Base-by-base conservation (phyloP, 1,284 basidiomycete species). In the Gomphus bonarii region DNA sequence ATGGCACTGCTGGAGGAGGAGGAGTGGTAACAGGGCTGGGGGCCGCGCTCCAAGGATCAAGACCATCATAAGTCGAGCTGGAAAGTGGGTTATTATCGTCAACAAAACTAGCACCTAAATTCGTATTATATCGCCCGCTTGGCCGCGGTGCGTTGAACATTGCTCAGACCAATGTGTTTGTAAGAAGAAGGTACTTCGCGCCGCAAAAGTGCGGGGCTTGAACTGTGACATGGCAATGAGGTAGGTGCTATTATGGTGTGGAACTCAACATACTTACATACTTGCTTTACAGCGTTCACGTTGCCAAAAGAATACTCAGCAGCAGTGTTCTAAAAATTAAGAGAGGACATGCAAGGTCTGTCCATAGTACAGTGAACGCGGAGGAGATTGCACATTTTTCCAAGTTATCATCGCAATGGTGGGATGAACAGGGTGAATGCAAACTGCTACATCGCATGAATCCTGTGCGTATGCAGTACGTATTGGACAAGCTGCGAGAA, bases 341-440 rank as follows among this genome's bases (percentile, higher is more conserved):
- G n/a, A 12, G 50, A 38, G 33, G 33, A 33, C 50, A 16, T 14
- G 33, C 47, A 9, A 46, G 54, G 31, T 8, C 14, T 35, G 18
- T 57, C 6, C 57, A 58, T 30, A 58, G 69, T 48, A 78, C 78
- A 3, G 78, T 93, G 65, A 95, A 95, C 67, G 66, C 77, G 1
- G 78, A 78, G 55, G 95, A 98, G 70, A 89, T 99, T 54, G 85
- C 88, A 0, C 92, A 95, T 69, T 99, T 99, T 70, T 94, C 94
- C 3, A 79, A 81, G 36, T 82, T 99, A 1, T 93, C 93, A 0
- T 85, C 89, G 25, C 79, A 89, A 66, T 99, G 97, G 97, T 99
- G 97, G 97, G 85, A 97, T 69, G 91, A 97, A 67, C 77, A 77
- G 31, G 95, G 95, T 63, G 95, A 98, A 69, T 97, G 97, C 66